phyloP scores from a whole-genome alignment of 306 rosid species.

The Fagus sylvatica region DNA sequence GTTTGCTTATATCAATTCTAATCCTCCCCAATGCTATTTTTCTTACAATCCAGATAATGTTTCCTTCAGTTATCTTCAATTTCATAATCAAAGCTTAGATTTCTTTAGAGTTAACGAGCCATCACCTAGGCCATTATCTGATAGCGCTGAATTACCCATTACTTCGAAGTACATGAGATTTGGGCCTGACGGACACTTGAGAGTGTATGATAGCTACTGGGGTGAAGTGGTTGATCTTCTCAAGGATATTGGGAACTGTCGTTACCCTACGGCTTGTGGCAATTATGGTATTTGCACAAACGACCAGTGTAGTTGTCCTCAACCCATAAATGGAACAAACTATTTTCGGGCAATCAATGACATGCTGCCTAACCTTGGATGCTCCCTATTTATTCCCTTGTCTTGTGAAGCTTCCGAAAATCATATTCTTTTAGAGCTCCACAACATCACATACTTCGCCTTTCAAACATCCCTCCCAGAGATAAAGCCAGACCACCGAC shows the following conservation, averaged over 20 bases:
- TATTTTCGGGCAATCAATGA: not conserved
- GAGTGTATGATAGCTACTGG: not conserved
- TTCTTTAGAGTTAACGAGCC: too few relatives aligned
- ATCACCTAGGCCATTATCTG: too few relatives aligned
- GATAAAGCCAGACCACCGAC: too few relatives aligned
- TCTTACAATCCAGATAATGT: not conserved
- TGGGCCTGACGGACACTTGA: not conserved
- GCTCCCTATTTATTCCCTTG: not conserved
- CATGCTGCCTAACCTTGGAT: not conserved
- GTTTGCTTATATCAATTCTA: not conserved
- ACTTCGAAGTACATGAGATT: not conserved
- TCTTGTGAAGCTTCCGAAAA: not conserved
- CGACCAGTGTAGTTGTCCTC: not conserved
- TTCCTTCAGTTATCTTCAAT: too few relatives aligned
- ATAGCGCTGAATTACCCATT: too few relatives aligned
- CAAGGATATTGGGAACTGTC: not conserved
- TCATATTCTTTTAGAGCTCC: not conserved
- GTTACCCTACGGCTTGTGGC: not conserved
- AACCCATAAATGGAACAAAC: not conserved
- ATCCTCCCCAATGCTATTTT: not conserved
- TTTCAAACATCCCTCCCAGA: too few relatives aligned
- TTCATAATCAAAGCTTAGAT: rapidly evolving
- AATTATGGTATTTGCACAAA: constrained; percentile 3
- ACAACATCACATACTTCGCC: too few relatives aligned
- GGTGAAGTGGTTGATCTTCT: not conserved